Evolutionary conservation across 345 rosid species (phyloP), one percentile per base, ranked within the genome.

Genomic region (Toxicodendron radicans): DNA sequence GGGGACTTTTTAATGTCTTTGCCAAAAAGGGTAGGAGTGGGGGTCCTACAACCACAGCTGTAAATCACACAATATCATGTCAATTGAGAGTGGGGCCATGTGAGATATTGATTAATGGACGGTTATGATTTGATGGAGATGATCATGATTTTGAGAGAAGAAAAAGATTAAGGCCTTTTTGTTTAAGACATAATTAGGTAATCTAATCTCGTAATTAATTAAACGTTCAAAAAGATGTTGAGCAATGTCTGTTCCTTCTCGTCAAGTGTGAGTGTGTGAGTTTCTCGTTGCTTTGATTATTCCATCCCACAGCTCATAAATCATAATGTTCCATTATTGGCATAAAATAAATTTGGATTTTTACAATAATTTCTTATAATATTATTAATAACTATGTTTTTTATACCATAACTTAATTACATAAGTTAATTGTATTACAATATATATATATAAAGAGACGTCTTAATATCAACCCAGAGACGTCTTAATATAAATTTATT

Each of bases 11-110:
- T 45, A 38, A 71, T 72, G 78, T 75, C 76, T 68, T 75, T 78
- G 81, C 84, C 84, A 43, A 81, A 78, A 78, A 75, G 63, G 81
- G 81, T 57, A 78, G 18, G 43, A 74, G 76, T 69, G 52, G 51
- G 77, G 76, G 72, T 30, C 70, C 76, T 21, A 33, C 30, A 1
- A 11, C 71, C 68, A 70, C 83, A 80, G 80, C 83, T 80, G 83
- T 73, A 77, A 61, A 74, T 73, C 75, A 80, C 54, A 73, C n/a
- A 30, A 38, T 12, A 63, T 63, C 66, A 69, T 21, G 18, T 46
- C 77, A 33, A 64, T 70, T 64, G 64, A 16, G 35, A 0, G 58
- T 54, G 45, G 64, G 27, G 51, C 45, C 60, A 0, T 8, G 11
- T 10, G 14, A 17, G 45, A 46, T 35, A 6, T 35, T 35, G 53